A percentile compares a stretch with the other conserved stretches of the same genome.
Conservation (phyloP, 768 basidiomycete genomes). For the Mycena haematopus region DNA sequence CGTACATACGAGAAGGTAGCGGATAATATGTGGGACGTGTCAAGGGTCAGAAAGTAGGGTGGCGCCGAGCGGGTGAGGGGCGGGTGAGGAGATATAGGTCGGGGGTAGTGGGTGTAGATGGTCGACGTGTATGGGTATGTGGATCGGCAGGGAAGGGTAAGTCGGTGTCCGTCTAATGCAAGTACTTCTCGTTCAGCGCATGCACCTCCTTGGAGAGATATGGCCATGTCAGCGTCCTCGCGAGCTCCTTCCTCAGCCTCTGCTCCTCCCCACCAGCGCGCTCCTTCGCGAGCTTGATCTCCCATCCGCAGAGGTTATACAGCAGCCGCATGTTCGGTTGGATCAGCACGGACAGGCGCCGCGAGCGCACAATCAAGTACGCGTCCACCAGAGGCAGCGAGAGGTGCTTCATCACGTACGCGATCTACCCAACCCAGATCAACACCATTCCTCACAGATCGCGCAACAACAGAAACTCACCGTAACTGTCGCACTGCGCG, state of each 20-base stretch:
- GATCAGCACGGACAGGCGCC: constrained; percentile 87
- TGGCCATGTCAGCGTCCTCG: constrained; percentile 80
- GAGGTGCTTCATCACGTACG: constrained; percentile 96
- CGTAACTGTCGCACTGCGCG: constrained; percentile 90
- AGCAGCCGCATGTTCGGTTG: constrained; percentile 97
- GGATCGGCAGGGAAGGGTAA: neutral
- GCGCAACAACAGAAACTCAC: constrained; percentile 47
- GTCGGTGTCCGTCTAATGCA: constrained; percentile 38
- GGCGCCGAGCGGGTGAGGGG: too few relatives aligned
- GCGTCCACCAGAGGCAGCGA: constrained; percentile 87
- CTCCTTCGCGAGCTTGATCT: constrained; percentile 86
- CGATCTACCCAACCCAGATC: constrained; percentile 60
- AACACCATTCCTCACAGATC: neutral
- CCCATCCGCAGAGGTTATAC: constrained; percentile 96
- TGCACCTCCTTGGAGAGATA: constrained; percentile 87
- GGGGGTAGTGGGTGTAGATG: neutral
- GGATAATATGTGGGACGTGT: neutral
- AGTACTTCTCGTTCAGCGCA: constrained; percentile 84
- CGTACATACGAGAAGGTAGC: neutral
- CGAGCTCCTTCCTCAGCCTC: constrained; percentile 62
- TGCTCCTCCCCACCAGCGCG: constrained; percentile 60
- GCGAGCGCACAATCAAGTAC: constrained; percentile 90
- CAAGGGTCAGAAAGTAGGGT: neutral
- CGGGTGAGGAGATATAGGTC: neutral
- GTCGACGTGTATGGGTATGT: neutral